Conservation (phyloP, 768 basidiomycete genomes). For the Rhizopogon sp. region DNA sequence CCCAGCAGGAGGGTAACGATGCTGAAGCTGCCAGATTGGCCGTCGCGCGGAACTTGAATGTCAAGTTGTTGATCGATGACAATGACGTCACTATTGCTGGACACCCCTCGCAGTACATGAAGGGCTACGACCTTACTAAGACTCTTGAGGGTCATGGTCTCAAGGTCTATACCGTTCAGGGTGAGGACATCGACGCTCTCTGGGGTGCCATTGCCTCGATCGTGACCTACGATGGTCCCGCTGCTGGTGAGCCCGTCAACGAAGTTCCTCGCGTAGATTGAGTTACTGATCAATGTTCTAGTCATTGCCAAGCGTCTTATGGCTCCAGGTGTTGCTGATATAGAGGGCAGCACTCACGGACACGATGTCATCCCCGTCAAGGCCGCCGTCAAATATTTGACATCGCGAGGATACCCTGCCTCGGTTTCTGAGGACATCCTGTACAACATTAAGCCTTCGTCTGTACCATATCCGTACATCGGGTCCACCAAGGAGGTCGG, state of each 20-base stretch:
- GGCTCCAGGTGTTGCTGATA: conserved; percentile 66
- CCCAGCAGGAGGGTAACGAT: conserved; percentile 89
- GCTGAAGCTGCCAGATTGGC: conserved; percentile 87
- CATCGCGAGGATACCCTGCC: conserved; percentile 51
- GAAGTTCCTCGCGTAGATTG: neutral
- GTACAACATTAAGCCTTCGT: conserved; percentile 54
- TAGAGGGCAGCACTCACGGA: conserved; percentile 75
- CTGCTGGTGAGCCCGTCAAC: conserved; percentile 48
- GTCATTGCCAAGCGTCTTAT: conserved; percentile 68
- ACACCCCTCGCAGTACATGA: conserved; percentile 81
- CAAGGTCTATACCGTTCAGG: conserved; percentile 66
- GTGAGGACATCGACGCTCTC: conserved; percentile 76
- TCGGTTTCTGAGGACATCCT: conserved; percentile 49
- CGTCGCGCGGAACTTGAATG: conserved; percentile 76
- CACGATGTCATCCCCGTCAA: conserved; percentile 87
- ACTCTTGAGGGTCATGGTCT: conserved; percentile 81
- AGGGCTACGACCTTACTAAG: conserved; percentile 66
- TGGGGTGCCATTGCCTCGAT: conserved; percentile 61
- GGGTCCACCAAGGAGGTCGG: conserved; percentile 72
- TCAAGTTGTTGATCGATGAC: conserved; percentile 86
- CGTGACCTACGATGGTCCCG: conserved; percentile 65
- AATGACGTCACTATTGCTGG: conserved; percentile 94
- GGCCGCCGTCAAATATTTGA: conserved; percentile 71
- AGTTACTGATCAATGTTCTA: conserved; percentile 17
- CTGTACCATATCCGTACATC: conserved; percentile 53